Percentiles rank a stretch among this genome's conserved stretches.
Conservation (phyloP, 2,329 filamentous ascomycete genomes). For the Podosphaera xanthii region DNA sequence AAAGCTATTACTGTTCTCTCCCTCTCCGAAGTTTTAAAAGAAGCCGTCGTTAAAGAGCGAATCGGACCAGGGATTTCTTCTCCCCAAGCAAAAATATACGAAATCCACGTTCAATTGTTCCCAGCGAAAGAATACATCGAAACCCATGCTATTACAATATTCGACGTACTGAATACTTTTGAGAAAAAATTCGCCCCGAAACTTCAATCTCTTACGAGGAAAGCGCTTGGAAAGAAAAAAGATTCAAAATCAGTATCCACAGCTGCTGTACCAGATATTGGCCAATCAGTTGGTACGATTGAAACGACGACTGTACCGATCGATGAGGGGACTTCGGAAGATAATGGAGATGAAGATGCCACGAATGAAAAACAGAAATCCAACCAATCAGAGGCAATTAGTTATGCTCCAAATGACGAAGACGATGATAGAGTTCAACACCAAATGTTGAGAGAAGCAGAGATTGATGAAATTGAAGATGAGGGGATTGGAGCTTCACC, state of each 20-base stretch:
- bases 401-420: constrained; percentile 82
- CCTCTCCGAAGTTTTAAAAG: constrained; percentile 64
- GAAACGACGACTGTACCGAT: constrained; percentile 25
- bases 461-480: constrained; percentile 32
- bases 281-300: constrained; percentile 33
- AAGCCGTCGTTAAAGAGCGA: constrained; percentile 56
- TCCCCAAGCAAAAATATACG: constrained; percentile 60
- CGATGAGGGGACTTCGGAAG: constrained; percentile 7
- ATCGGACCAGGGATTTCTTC: constrained; percentile 48
- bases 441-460: constrained; percentile 34
- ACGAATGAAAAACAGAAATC: constrained; percentile 50
- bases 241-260: constrained; percentile 33
- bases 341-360: constrained; percentile 42
- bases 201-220: constrained; percentile 46
- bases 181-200: constrained; percentile 56
- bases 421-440: constrained; percentile 59
- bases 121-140: constrained; percentile 59
- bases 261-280: constrained; percentile 57
- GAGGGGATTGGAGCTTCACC: constrained; percentile 29
- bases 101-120: constrained; percentile 66
- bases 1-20: constrained; percentile 80
- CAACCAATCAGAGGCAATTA: constrained; percentile 61
- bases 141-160: constrained; percentile 61
- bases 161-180: constrained; percentile 59
- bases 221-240: constrained; percentile 68